Percentiles rank a stretch among this genome's conserved stretches.
These are phyloP conservation scores for Raffaelea deltoideospora DNA, from an alignment of 2,329 filamentous ascomycete genomes.

Conservation along the genomic window DNA sequence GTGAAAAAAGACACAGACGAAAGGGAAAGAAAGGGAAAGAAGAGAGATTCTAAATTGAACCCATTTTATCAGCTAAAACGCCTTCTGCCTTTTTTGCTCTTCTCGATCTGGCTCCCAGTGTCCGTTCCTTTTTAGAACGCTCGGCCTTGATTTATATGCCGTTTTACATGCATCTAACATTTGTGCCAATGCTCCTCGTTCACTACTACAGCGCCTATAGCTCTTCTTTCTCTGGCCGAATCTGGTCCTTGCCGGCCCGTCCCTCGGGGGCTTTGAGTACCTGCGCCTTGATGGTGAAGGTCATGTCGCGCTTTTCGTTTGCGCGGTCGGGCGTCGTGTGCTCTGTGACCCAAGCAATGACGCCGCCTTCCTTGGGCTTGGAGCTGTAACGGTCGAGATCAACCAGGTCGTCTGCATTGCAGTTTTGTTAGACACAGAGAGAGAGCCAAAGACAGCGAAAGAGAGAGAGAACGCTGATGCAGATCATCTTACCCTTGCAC, in stretches of 20 bases:
- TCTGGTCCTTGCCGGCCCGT: background rate
- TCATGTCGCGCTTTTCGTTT: constrained; percentile 3
- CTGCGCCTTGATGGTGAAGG: constrained; percentile 9
- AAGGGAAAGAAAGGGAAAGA: no score
- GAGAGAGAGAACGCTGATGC: background rate
- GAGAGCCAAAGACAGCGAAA: no score
- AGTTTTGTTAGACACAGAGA: background rate
- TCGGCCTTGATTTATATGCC: no score
- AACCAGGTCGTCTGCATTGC: constrained; percentile 15
- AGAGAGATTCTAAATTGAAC: no score
- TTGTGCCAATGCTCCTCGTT: no score
- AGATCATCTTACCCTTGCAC: constrained; percentile 24
- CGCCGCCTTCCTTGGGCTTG: constrained; percentile 10
- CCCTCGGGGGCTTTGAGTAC: constrained; percentile 2
- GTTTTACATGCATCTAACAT: no score
- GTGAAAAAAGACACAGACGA: no score
- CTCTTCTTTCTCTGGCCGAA: constrained; percentile 1
- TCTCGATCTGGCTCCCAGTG: no score
- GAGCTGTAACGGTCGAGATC: constrained; percentile 13
- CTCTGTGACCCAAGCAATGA: constrained; percentile 13
- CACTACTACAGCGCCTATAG: no score
- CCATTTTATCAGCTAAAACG: no score
- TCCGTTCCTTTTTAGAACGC: no score
- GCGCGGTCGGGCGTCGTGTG: constrained; percentile 5
- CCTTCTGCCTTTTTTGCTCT: no score